Evolutionary conservation across 306 rosid species (phyloP).

Genomic region (Glycine soja): DNA sequence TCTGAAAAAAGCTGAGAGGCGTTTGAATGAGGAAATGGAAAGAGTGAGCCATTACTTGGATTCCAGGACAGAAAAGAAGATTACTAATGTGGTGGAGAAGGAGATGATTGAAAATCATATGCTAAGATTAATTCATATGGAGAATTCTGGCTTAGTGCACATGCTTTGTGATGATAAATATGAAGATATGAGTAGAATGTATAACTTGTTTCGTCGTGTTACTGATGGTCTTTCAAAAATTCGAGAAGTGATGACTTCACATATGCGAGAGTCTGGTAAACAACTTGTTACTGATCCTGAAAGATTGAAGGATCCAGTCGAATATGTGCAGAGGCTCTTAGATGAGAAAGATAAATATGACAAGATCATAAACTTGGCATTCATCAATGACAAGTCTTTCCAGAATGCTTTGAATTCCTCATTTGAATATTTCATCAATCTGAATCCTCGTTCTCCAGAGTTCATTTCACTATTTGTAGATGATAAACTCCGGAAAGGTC

Average conservation of each 20-base stretch:
- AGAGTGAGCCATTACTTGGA: conserved; percentile 94
- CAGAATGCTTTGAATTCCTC: conserved; percentile 93
- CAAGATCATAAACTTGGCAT: conserved; percentile 67
- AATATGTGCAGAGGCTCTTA: conserved; percentile 87
- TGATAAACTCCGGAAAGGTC: conserved; percentile 92
- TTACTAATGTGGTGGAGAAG: conserved; percentile 84
- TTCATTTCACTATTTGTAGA: conserved; percentile 88
- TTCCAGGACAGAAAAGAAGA: conserved; percentile 76
- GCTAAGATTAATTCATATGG: conserved; percentile 89
- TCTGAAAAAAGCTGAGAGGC: conserved; percentile 89
- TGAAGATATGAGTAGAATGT: conserved; percentile 92
- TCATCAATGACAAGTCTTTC: conserved; percentile 88
- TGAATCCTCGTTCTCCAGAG: conserved; percentile 91
- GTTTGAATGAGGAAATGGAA: conserved; percentile 91
- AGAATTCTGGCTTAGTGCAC: conserved; percentile 87
- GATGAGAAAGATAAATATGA: conserved; percentile 83
- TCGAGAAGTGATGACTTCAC: conserved; percentile 91
- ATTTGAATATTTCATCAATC: conserved; percentile 82
- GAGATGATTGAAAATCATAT: conserved; percentile 96
- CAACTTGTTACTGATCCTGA: conserved; percentile 93
- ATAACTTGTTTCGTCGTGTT: conserved; percentile 86
- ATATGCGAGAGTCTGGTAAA: conserved; percentile 83
- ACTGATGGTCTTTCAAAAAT: conserved; percentile 70
- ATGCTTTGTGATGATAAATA: conserved; percentile 88
- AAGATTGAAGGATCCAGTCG: conserved; percentile 92